Conservation (phyloP, 257 asterid genomes). For the Anisodus tanguticus region DNA sequence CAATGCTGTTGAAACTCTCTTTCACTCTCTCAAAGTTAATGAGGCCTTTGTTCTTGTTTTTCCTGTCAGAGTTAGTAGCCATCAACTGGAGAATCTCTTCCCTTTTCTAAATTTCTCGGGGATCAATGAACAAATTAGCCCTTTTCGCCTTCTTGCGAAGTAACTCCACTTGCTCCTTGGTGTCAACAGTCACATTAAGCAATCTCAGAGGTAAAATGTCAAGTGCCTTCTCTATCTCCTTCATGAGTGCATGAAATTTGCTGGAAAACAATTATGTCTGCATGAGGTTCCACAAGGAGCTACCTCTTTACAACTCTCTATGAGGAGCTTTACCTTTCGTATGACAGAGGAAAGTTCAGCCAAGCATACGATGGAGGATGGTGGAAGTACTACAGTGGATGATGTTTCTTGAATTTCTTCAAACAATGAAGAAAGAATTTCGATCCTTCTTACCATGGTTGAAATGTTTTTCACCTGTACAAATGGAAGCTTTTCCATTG, state of each 20-base stretch:
- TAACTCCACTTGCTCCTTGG: slow-evolving; percentile 81
- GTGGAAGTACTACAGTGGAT: slow-evolving; percentile 52
- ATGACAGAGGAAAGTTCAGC: slow-evolving; percentile 68
- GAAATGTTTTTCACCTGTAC: slow-evolving; percentile 62
- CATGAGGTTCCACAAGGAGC: slow-evolving; percentile 71
- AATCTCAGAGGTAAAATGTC: slow-evolving; percentile 80
- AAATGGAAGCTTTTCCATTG: slow-evolving; percentile 47
- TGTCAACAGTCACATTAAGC: slow-evolving; percentile 64
- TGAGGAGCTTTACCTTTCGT: slow-evolving; percentile 52
- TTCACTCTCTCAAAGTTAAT: slow-evolving; percentile 45
- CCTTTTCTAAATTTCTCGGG: slow-evolving; percentile 50
- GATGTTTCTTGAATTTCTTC: slow-evolving; percentile 72
- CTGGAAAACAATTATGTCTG: slow-evolving; percentile 62
- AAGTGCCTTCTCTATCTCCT: slow-evolving; percentile 76
- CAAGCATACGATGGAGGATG: slow-evolving; percentile 72
- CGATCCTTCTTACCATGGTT: slow-evolving; percentile 60
- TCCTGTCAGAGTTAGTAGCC: slow-evolving; percentile 42
- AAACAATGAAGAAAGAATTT: slow-evolving; percentile 66
- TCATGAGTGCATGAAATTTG: slow-evolving; percentile 54
- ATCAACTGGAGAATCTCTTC: slow-evolving; percentile 61
- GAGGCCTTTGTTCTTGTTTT: slow-evolving; percentile 47
- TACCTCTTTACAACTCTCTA: slow-evolving; percentile 58
- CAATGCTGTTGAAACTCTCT: slow-evolving; percentile 53
- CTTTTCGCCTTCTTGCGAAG: slow-evolving; percentile 77
- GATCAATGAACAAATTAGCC: slow-evolving; percentile 51